These are phyloP conservation scores for Neurospora sp. DNA, from an alignment of 495 filamentous ascomycete genomes.

Conservation along the genomic window DNA sequence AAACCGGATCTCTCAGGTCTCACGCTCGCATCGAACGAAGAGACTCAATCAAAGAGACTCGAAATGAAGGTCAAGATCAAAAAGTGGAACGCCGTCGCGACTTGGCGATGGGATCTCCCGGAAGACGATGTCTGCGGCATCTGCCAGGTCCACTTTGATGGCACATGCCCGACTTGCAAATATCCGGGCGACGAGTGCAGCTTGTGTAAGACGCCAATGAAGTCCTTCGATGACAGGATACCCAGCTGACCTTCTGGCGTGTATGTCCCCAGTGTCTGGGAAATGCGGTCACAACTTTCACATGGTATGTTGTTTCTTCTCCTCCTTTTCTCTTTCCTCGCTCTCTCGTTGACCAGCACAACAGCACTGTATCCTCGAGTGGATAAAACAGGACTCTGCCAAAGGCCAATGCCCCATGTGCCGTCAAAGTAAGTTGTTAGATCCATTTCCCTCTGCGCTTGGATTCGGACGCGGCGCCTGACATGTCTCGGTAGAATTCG, in stretches of 20 bases:
- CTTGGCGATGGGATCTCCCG: constrained; percentile 96
- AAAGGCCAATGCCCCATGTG: constrained; percentile 98
- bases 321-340: neutral
- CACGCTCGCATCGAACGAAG: neutral
- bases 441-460: neutral
- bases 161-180: constrained; percentile 95
- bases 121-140: constrained; percentile 98
- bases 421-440: constrained; percentile 63
- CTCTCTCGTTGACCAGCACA: neutral
- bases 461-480: neutral
- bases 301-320: constrained; percentile 51
- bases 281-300: constrained; percentile 97
- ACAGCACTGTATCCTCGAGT: constrained; percentile 90
- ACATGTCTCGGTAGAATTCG: constrained; percentile 45
- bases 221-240: neutral
- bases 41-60: neutral
- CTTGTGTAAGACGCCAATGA: constrained; percentile 50
- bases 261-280: constrained; percentile 58
- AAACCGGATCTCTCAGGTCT: neutral
- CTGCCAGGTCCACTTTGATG: constrained; percentile 95
- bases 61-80: constrained; percentile 89
- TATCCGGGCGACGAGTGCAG: constrained; percentile 94
- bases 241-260: neutral
- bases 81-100: constrained; percentile 85
- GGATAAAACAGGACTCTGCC: constrained; percentile 89